A percentile compares a stretch with the other conserved stretches of the same genome.
phyloP scores from a whole-genome alignment of 352 stramenopile species.

The Globisporangium cederbergense region DNA sequence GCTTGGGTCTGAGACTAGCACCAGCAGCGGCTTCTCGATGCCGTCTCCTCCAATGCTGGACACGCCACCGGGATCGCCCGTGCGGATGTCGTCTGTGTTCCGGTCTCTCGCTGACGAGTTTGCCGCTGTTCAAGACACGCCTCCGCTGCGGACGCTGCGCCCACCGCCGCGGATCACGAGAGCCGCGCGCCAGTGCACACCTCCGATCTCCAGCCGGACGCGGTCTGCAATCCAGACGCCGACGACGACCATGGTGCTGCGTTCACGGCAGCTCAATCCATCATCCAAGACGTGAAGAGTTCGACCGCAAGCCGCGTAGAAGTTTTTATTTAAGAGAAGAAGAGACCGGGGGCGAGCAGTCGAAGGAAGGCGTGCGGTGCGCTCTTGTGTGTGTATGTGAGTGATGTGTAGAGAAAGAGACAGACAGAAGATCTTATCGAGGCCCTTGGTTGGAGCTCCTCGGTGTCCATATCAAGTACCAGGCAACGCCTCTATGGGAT shows the following conservation, averaged over 20 bases:
- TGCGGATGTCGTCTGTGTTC: constrained; percentile 36
- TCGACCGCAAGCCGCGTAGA: constrained; percentile 33
- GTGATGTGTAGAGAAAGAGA: neutral
- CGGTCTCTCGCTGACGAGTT: constrained; percentile 67
- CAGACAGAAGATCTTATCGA: neutral
- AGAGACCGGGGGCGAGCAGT: constrained; percentile 1
- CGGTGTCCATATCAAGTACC: neutral
- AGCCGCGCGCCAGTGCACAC: constrained; percentile 32
- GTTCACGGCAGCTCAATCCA: constrained; percentile 52
- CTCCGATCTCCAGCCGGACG: constrained; percentile 29
- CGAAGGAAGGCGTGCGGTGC: constrained; percentile 13
- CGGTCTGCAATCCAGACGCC: constrained; percentile 43
- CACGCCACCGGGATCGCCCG: constrained; percentile 26
- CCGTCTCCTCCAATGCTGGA: constrained; percentile 28
- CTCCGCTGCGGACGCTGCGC: constrained; percentile 34
- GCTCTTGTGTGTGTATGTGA: neutral
- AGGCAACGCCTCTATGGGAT: too few species aligned
- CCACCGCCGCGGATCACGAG: constrained; percentile 48
- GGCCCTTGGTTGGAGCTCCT: neutral
- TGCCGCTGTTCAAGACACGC: constrained; percentile 54
- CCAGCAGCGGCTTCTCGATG: constrained; percentile 16
- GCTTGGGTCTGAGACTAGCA: constrained; percentile 12
- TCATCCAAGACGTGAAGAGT: constrained; percentile 29
- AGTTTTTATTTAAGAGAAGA: constrained; percentile 19
- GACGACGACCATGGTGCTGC: constrained; percentile 48